Conservation (phyloP, 2,329 filamentous ascomycete genomes). For the Colletotrichum tanaceti region DNA sequence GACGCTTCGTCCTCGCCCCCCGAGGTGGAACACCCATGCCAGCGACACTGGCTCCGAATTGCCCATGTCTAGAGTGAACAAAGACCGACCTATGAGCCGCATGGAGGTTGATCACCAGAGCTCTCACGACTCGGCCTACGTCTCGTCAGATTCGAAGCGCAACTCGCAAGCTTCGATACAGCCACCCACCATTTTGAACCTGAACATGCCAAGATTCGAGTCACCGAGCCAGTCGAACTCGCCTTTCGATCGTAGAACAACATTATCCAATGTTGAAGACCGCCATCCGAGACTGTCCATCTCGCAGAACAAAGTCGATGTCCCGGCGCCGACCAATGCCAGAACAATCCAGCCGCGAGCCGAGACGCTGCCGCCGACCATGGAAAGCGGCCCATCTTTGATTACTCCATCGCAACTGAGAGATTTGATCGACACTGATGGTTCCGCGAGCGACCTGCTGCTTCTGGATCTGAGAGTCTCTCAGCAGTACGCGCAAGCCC, state of each 20-base stretch:
- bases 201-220: conserved; percentile 58
- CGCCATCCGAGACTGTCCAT: conserved; percentile 67
- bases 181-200: conserved; percentile 47
- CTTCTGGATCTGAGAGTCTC: conserved; percentile 88
- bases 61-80: conserved; percentile 16
- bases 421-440: conserved; percentile 62
- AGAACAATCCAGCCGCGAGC: conserved; percentile 50
- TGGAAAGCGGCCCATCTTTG: conserved; percentile 62
- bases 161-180: conserved; percentile 62
- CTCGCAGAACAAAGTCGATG: conserved; percentile 59
- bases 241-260: conserved; percentile 50
- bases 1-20: conserved; percentile 55
- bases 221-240: conserved; percentile 50
- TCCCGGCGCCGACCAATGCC: conserved; percentile 48
- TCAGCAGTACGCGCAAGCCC: conserved; percentile 80
- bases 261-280: conserved; percentile 59
- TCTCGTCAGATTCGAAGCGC: conserved; percentile 65
- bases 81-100: conserved; percentile 41
- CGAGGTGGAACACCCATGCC: conserved; percentile 62
- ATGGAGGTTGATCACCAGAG: conserved; percentile 61
- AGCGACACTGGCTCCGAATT: conserved; percentile 56
- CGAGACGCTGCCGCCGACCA: conserved; percentile 64
- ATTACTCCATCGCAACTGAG: conserved; percentile 67
- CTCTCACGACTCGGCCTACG: conserved; percentile 65
- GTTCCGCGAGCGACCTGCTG: conserved; percentile 62